Conservation (phyloP, 1,139 yeast species). For the Wickerhamomyces sp. region DNA sequence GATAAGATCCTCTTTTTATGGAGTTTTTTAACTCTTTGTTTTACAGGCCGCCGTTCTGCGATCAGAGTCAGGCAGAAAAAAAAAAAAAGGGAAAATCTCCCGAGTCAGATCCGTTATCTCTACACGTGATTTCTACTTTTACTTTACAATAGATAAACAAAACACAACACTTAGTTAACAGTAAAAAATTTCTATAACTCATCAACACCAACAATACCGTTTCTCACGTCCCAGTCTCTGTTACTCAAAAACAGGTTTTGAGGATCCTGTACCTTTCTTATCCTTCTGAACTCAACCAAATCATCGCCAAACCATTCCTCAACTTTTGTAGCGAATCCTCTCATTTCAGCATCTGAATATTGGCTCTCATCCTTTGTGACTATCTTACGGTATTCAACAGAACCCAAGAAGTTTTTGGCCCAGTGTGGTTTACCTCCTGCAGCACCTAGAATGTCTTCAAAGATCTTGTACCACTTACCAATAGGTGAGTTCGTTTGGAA, state of each 20-base stretch:
- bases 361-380: slow-evolving; percentile 28
- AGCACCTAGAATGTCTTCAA: slow-evolving; percentile 69
- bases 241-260: slow-evolving; percentile 76
- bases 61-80: too few species aligned
- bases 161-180: too few species aligned
- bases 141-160: too few species aligned
- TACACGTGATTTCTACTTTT: too few species aligned
- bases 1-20: too few species aligned
- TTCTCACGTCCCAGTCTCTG: slow-evolving; percentile 71
- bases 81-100: too few species aligned
- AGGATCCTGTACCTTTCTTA: slow-evolving; percentile 72
- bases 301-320: slow-evolving; percentile 79
- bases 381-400: slow-evolving; percentile 34
- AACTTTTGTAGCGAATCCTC: slow-evolving; percentile 69
- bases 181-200: slow-evolving; percentile 1
- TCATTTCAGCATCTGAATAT: slow-evolving; percentile 64
- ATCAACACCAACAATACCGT: slow-evolving; percentile 50
- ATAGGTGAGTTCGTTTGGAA: slow-evolving; percentile 71
- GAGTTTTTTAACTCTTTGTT: too few species aligned
- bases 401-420: slow-evolving; percentile 96
- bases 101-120: too few species aligned
- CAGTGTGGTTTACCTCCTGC: slow-evolving; percentile 96
- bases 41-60: too few species aligned
- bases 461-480: slow-evolving; percentile 75
- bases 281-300: slow-evolving; percentile 50